Conservation (phyloP, 139 green algal species). For the Chlamydomonas sp. region DNA sequence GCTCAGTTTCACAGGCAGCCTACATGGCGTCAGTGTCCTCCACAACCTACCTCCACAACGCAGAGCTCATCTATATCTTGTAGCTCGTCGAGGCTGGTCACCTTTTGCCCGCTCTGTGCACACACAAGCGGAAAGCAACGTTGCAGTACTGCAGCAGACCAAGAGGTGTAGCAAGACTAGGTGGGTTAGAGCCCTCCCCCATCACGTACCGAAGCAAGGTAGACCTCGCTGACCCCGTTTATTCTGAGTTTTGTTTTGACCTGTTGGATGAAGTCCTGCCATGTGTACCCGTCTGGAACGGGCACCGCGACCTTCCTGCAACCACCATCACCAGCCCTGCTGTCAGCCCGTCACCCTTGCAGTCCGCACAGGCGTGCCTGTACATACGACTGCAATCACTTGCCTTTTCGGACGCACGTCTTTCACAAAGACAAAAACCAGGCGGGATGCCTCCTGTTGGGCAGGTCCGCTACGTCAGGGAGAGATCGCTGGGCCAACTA, state of each 20-base stretch:
- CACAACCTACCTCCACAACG: slow-evolving; percentile 72
- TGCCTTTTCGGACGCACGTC: slow-evolving; percentile 78
- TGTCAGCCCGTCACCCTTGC: neutral
- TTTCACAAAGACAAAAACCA: slow-evolving; percentile 87
- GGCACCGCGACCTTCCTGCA: slow-evolving; percentile 87
- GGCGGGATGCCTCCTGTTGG: slow-evolving; percentile 74
- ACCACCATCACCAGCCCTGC: neutral
- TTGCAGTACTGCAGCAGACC: neutral
- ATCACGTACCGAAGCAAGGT: slow-evolving; percentile 71
- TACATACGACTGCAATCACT: neutral
- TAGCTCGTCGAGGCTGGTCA: slow-evolving; percentile 79
- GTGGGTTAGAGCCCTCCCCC: neutral
- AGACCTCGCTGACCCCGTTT: slow-evolving; percentile 70
- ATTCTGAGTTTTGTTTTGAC: slow-evolving; percentile 81
- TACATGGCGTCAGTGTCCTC: neutral
- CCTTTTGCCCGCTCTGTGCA: slow-evolving; percentile 74
- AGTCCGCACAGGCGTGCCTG: too few relatives aligned
- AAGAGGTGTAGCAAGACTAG: neutral
- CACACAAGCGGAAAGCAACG: neutral
- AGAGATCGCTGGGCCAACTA: neutral
- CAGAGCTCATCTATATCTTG: slow-evolving; percentile 92
- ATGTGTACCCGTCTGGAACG: slow-evolving; percentile 77
- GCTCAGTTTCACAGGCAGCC: too few relatives aligned
- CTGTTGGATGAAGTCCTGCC: slow-evolving; percentile 76
- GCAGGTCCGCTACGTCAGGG: too few relatives aligned